Evolutionary conservation across 2,329 filamentous ascomycete genomes (phyloP), one percentile per base, ranked within the genome.

Genomic region (Aspergillus sp.): DNA sequence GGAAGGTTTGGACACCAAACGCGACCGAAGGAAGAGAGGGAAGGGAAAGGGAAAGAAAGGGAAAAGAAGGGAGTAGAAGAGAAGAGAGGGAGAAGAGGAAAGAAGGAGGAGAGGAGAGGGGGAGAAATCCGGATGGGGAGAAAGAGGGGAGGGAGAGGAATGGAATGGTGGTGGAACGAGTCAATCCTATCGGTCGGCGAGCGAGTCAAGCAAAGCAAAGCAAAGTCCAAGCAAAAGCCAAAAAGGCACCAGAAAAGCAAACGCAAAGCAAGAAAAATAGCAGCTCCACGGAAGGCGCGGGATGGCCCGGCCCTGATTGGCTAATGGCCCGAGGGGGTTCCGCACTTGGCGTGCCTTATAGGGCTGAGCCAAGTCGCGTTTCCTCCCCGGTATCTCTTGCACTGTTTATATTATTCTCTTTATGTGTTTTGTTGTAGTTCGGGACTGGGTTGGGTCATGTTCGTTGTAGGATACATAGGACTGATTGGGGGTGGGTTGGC

Each of bases 291-390:
- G 53, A 27, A 44, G 39, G n/a, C 27, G 25, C 47, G 47, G 47
- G 15, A 11, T 8, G 8, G 8, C 25, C 23, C 47, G 39, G 13
- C 25, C n/a, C 41, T 47, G 53, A 55, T 55, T 55, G 53, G 53
- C 53, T 36, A 7, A 11, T 44, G 39, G 25, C 3, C 21, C 10
- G 52, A 23, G 8, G 27, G 27, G 5, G 41, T 19, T 55, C 53
- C 53, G 53, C 53, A 55, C 53, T 55, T 55, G 53, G 53, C 53
- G 42, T 55, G 52, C 53, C 53, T 55, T 55, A 55, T 55, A 55
- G 53, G 53, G 53, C 53, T 55, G 53, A 55, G 47, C 47, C 47
- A 50, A 50, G 47, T 50, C 47, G 47, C 32, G 25, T 27, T 32
- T n/a, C 15, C 25, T 50, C 47, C 15, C 27, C 23, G 47, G 32